A percentile compares a stretch with the other conserved stretches of the same genome.
Evolutionary conservation across 306 rosid genomes (phyloP).

Genomic region (Clitoria ternatea): DNA sequence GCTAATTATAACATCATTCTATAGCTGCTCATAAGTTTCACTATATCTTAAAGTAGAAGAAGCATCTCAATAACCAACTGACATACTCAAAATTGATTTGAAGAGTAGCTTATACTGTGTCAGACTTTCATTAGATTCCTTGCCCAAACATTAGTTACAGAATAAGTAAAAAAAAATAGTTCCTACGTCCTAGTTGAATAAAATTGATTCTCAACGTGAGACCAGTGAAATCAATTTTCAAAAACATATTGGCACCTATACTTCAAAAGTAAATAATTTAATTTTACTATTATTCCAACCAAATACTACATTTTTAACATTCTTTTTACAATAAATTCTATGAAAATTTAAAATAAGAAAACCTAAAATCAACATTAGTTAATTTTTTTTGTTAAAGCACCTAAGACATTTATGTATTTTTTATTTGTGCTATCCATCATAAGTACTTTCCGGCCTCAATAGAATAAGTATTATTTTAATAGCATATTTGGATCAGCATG

Average conservation of each 20-base stretch:
- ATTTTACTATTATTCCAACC: background rate
- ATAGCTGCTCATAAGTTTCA: background rate
- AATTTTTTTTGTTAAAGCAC: too few species aligned
- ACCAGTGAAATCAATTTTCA: background rate
- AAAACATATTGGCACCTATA: background rate
- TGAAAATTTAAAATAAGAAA: background rate
- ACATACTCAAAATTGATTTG: background rate
- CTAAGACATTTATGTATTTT: too few species aligned
- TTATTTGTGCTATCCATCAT: too few species aligned
- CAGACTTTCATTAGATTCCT: background rate
- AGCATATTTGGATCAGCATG: background rate
- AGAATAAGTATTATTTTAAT: too few species aligned
- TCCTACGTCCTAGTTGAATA: background rate
- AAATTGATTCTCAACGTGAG: background rate
- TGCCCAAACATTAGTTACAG: too few species aligned
- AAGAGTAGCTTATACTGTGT: background rate
- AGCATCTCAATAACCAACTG: background rate
- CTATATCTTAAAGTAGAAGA: background rate
- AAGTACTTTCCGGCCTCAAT: too few species aligned
- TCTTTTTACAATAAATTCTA: background rate
- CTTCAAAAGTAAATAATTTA: background rate
- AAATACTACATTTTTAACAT: background rate
- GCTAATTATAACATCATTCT: background rate
- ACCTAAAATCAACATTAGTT: background rate
- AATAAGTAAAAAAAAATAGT: too few species aligned